Percentiles rank a stretch among this genome's conserved stretches.
Evolutionary conservation across 495 filamentous ascomycete genomes (phyloP).

Genomic region (Opeltia flavorubescens): DNA sequence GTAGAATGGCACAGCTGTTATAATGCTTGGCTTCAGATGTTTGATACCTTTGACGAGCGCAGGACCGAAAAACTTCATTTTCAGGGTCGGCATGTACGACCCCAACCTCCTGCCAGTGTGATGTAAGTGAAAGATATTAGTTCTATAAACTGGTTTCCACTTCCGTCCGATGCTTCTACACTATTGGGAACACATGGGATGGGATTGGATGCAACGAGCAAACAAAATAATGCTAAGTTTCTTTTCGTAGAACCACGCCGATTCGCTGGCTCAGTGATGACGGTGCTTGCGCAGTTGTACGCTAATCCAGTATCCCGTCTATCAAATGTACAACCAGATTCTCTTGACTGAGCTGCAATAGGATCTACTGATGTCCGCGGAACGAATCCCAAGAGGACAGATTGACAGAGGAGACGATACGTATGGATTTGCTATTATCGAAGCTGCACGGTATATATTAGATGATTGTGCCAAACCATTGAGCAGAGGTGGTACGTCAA

Average conservation of each 20-base stretch:
- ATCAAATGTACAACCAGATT: too few species aligned
- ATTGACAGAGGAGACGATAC: not conserved
- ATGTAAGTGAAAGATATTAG: not conserved
- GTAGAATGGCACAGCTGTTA: not conserved
- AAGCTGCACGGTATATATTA: not conserved
- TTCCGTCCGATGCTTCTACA: too few species aligned
- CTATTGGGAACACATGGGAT: too few species aligned
- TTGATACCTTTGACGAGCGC: not conserved
- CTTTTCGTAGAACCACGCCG: not conserved
- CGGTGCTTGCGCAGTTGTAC: not conserved
- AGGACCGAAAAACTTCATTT: not conserved
- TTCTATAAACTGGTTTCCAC: not conserved
- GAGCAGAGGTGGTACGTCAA: not conserved
- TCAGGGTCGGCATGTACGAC: not conserved
- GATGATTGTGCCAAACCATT: not conserved
- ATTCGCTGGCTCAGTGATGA: not conserved
- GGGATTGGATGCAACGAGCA: too few species aligned
- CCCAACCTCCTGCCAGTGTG: not conserved
- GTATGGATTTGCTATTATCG: not conserved
- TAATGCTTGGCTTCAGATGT: not conserved
- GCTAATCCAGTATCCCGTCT: not conserved
- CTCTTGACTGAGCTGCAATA: not conserved
- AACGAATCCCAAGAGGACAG: not conserved
- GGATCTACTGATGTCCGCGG: not conserved
- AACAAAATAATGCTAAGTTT: not conserved